Evolutionary conservation across 2,329 filamentous ascomycete species (phyloP).

Genomic region (Thielaviopsis euricoi): DNA sequence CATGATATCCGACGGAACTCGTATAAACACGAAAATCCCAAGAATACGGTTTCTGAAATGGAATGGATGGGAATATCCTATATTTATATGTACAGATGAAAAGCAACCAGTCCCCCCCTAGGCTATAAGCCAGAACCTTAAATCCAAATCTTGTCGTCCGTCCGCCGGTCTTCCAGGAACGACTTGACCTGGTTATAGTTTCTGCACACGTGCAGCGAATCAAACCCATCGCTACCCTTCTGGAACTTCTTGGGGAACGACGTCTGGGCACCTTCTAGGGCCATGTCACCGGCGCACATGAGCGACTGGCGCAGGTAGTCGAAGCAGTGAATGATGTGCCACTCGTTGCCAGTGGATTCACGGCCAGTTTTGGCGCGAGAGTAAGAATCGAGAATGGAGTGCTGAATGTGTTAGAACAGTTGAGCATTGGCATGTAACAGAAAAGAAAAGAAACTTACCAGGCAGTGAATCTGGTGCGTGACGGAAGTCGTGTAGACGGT

Average conservation of each 20-base stretch:
- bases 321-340: constrained; percentile 32
- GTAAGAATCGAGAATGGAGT: constrained; percentile 22
- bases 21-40: neutral
- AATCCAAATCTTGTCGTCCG: constrained; percentile 22
- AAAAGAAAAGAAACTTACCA: constrained; percentile 16
- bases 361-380: constrained; percentile 12
- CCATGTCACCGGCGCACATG: constrained; percentile 29
- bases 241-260: constrained; percentile 21
- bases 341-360: constrained; percentile 8
- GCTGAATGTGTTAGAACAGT: constrained; percentile 12
- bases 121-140: constrained; percentile 10
- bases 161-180: constrained; percentile 21
- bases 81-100: neutral
- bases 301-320: constrained; percentile 31
- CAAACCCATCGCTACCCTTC: constrained; percentile 26
- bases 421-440: neutral
- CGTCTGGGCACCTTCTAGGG: constrained; percentile 26
- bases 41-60: too few relatives aligned
- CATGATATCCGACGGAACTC: neutral
- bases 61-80: neutral
- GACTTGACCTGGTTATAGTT: constrained; percentile 21
- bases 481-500: constrained; percentile 26
- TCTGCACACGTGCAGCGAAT: constrained; percentile 26
- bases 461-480: constrained; percentile 28
- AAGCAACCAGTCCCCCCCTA: neutral